These are phyloP conservation scores for Coccomyxa subellipsoidea DNA, from an alignment of 163 green algal genomes.

Conservation along the genomic window DNA sequence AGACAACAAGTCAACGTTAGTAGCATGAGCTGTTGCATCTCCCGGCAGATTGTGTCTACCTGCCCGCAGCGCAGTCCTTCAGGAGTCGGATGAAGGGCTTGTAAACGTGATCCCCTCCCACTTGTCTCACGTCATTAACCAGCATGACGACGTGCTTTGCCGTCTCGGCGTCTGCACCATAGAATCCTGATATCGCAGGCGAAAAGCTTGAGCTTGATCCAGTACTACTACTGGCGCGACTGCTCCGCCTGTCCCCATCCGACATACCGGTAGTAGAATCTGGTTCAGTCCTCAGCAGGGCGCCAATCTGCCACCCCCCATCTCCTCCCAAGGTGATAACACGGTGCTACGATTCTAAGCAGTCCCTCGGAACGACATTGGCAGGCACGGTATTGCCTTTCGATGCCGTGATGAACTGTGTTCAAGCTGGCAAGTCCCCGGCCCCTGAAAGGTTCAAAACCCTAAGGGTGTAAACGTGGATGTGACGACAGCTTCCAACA, in stretches of 20 bases:
- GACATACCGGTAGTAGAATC: neutral
- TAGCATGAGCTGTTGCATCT: too few species aligned
- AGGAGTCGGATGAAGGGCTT: conserved; percentile 5
- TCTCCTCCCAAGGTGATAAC: neutral
- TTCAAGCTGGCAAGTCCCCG: too few species aligned
- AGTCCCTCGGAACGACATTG: neutral
- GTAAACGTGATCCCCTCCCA: neutral
- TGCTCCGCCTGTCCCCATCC: neutral
- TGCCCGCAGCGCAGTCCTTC: conserved; percentile 5
- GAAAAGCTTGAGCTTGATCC: neutral
- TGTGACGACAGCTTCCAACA: too few species aligned
- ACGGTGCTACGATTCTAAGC: neutral
- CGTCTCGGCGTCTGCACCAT: conserved; percentile 1
- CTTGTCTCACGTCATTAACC: conserved; percentile 4
- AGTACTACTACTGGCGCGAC: neutral
- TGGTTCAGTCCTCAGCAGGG: neutral
- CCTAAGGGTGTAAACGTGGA: too few species aligned
- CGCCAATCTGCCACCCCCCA: neutral
- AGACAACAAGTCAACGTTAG: too few species aligned
- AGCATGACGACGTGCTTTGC: conserved; percentile 9
- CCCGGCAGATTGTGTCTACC: too few species aligned
- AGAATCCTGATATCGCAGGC: neutral
- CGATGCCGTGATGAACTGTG: too few species aligned
- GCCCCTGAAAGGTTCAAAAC: too few species aligned
- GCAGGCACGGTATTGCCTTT: too few species aligned